Base-by-base conservation (phyloP, 129 eudicot species). In the Lactuca saligna region DNA sequence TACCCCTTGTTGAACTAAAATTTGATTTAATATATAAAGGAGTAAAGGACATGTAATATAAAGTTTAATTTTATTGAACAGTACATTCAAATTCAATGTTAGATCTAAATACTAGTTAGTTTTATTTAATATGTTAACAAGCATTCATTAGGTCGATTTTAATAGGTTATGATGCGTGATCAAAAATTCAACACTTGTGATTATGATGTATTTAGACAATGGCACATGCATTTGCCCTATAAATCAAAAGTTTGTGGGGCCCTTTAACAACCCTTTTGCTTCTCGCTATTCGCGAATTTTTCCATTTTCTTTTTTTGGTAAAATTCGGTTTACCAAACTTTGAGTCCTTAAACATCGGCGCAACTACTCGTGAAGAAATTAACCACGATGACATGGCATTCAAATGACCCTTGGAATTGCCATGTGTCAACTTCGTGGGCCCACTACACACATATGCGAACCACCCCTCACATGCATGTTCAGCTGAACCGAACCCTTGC, bases 211-310 rank as follows among this genome's bases (percentile, higher is more conserved):
- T 80, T 75, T 63, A 78, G 72, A 71, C 77, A 72, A 58, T 38
- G 35, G 83, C 89, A 84, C 89, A 84, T 84, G 89, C 83, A 55
- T 73, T 68, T 63, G 79, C 73, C 68, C 12, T 17, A 84, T 49
- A 66, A 81, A 63, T 77, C 80, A 58, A 71, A 77, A 80, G 71
- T 72, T 70, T 75, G 53, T 69, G 69, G 75, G 65, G 12, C 81
- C 72, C 53, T 48, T 44, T 56, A 74, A 54, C 78, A 49, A 67
- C 57, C 69, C 13, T 44, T 59, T 61, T 68, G 68, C 77, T 74
- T 72, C 70, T 60, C 35, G 15, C 65, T 6, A 25, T 63, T 46
- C 29, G 29, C 29, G 2, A 25, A 25, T 69, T 61, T 44, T 4
- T 48, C 11, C 29, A 71, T 55, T 62, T 71, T 31, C 60, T 68